Evolutionary conservation across 257 asterid genomes (phyloP).

Genomic region (Petunia secreta): DNA sequence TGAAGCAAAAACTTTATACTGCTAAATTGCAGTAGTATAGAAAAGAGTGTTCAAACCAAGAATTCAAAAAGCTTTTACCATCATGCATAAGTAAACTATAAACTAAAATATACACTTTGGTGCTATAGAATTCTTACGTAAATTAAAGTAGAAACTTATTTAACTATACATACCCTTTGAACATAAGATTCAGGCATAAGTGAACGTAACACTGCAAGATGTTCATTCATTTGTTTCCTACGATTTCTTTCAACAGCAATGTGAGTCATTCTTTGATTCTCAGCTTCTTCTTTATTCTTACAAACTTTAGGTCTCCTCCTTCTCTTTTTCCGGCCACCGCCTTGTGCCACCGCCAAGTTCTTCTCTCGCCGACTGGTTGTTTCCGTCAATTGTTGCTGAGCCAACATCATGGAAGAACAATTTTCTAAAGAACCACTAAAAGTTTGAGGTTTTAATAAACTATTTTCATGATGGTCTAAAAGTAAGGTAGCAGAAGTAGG

Average conservation of each 20-base stretch:
- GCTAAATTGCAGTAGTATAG: not conserved
- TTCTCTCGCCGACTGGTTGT: slow-evolving; percentile 26
- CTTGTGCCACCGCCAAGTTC: slow-evolving; percentile 32
- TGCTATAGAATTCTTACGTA: not conserved
- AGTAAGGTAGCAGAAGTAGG: not conserved
- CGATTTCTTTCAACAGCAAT: slow-evolving; percentile 94
- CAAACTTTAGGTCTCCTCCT: slow-evolving; percentile 70
- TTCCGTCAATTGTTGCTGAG: slow-evolving; percentile 26
- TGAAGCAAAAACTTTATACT: slow-evolving; percentile 1
- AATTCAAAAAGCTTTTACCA: not conserved
- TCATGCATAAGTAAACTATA: not conserved
- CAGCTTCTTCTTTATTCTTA: slow-evolving; percentile 91
- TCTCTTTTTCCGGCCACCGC: slow-evolving; percentile 66
- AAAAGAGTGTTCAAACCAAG: not conserved
- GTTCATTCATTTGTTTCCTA: slow-evolving; percentile 92
- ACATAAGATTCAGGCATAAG: slow-evolving; percentile 98
- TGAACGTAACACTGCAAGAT: slow-evolving; percentile 81
- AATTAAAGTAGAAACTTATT: not conserved
- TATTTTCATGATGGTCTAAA: not conserved
- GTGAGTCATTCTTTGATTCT: slow-evolving; percentile 96
- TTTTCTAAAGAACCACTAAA: slow-evolving; percentile 13
- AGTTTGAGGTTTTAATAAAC: not conserved
- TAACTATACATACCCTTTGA: slow-evolving; percentile 59
- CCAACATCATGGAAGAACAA: not conserved
- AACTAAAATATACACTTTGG: no score